Base-by-base conservation (phyloP, 805 yeast species). In the Danielia oregonensis region DNA sequence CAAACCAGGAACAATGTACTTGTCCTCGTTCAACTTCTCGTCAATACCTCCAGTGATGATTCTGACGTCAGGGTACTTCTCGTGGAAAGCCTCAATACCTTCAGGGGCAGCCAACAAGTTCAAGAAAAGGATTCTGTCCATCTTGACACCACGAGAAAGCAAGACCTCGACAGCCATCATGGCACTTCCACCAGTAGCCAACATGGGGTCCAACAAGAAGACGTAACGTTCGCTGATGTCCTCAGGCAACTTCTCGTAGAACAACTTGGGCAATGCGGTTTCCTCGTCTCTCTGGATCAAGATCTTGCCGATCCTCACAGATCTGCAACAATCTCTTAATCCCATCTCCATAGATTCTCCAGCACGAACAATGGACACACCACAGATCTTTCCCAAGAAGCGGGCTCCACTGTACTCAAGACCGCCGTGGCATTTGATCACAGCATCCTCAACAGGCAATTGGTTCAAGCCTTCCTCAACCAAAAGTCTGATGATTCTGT, bases 291-390 rank as follows among this genome's bases (percentile, higher is more conserved):
- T 78, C 68, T 93, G 99, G 50, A 93, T 93, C 55, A 93, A 71
- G 49, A 93, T 91, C 70, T 93, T 93, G 35, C 99, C 99, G 41
- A 93, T 85, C 55, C 97, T 75, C 24, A 93, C 98, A 8, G 95
- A 83, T 46, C 98, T 76, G 60, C 97, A 88, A 63, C 98, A 91
- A 59, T 91, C 97, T 60, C 99, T 79, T 45, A 93, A 70, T 22
- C 97, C 98, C 72, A 87, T 95, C 63, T 93, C 99, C 99, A 93
- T 93, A 28, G 95, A 83, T 63, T 93, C 99, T 47, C 99, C 99
- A 4, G 99, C 99, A 58, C 99, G 76, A 52, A 93, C 94, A 56
- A 93, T 93, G 12, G 96, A 87, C 24, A 93, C 99, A 46, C 99
- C 99, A 59, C 97, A 91, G 41, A 93, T 93, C 62, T 86, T 88